phyloP scores from a whole-genome alignment of 2,329 filamentous ascomycete species.

The Tolypocladium tundrense region DNA sequence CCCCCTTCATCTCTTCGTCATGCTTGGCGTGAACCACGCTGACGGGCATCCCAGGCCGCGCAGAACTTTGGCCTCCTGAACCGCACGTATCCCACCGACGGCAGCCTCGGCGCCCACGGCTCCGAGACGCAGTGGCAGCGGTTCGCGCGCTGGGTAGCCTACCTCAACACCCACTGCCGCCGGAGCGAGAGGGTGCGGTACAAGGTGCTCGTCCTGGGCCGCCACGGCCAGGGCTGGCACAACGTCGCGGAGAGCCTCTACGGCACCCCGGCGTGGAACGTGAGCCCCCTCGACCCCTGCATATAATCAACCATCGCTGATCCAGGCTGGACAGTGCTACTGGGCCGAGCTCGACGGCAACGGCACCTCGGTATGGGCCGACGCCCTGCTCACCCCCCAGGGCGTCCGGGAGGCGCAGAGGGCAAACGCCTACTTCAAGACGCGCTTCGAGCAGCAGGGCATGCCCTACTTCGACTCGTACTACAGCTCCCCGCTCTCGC shows the following conservation, averaged over 20 bases:
- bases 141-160: slow-evolving; percentile 47
- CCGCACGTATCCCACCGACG: slow-evolving; percentile 48
- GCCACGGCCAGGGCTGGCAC: slow-evolving; percentile 60
- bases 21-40: background rate
- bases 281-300: slow-evolving; percentile 21
- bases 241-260: slow-evolving; percentile 56
- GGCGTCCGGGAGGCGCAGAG: slow-evolving; percentile 48
- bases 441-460: slow-evolving; percentile 37
- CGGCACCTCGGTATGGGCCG: slow-evolving; percentile 50
- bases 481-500: slow-evolving; percentile 53
- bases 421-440: slow-evolving; percentile 49
- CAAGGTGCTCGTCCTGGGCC: slow-evolving; percentile 57
- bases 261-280: slow-evolving; percentile 60
- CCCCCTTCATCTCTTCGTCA: background rate
- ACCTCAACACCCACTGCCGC: slow-evolving; percentile 34
- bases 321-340: slow-evolving; percentile 38
- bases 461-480: slow-evolving; percentile 54
- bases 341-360: slow-evolving; percentile 57
- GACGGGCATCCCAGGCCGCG: slow-evolving; percentile 30
- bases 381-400: slow-evolving; percentile 48
- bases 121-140: slow-evolving; percentile 52
- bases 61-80: slow-evolving; percentile 58
- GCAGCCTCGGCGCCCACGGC: slow-evolving; percentile 23
- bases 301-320: slow-evolving; percentile 5
- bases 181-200: slow-evolving; percentile 40